These are phyloP conservation scores for Solanum pinnatisectum DNA, from an alignment of 257 asterid species.

Conservation along the genomic window DNA sequence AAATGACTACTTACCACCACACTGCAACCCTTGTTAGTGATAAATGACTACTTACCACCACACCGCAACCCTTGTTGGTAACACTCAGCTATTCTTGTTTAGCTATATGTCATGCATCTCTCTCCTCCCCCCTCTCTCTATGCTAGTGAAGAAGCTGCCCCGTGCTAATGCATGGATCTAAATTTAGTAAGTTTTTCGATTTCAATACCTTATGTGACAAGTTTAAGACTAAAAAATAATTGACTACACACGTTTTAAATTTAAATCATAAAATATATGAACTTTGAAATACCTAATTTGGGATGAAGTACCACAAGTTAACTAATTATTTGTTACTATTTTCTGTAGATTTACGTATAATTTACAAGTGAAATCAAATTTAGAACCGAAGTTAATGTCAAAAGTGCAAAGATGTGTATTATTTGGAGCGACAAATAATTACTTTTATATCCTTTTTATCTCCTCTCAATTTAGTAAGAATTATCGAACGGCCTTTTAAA, in stretches of 20 bases:
- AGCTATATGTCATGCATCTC: background rate
- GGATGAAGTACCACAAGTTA: no score
- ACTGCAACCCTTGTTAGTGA: no score
- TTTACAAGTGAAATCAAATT: background rate
- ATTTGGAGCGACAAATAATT: background rate
- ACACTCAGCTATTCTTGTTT: background rate
- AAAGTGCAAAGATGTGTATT: background rate
- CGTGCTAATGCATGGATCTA: background rate
- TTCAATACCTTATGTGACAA: background rate
- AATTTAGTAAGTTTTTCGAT: no score
- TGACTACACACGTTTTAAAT: background rate
- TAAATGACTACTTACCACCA: no score
- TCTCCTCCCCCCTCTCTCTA: fast-evolving
- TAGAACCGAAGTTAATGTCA: background rate
- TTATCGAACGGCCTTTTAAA: no score
- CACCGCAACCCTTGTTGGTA: no score
- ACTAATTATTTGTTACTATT: no score
- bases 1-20: no score
- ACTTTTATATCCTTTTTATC: no score
- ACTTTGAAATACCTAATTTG: no score
- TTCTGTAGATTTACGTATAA: background rate
- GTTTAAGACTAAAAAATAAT: background rate
- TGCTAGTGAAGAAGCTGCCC: background rate
- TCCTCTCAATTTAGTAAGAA: no score
- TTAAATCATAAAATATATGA: no score